A percentile compares a stretch with the other conserved stretches of the same genome.
Evolutionary conservation across 805 yeast genomes (phyloP).

Genomic region (Tetrapisispora fleetii): DNA sequence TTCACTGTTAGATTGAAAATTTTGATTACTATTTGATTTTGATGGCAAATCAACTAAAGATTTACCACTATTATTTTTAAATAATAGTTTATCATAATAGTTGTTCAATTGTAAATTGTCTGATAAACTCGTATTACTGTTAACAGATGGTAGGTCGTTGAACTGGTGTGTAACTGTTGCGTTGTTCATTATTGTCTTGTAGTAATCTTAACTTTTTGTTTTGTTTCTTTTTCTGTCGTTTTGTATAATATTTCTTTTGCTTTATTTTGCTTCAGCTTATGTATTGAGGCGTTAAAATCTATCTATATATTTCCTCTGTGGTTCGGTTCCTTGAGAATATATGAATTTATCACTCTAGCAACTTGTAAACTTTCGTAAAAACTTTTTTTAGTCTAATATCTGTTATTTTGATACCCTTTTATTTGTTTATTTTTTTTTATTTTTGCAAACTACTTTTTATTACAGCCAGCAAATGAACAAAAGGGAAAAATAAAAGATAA

Average conservation of each 20-base stretch:
- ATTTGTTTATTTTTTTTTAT: no score
- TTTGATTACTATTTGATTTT: conserved; percentile 4
- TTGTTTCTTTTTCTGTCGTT: no score
- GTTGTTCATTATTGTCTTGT: neutral
- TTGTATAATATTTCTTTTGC: neutral
- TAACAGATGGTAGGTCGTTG: conserved; percentile 24
- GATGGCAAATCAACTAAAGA: conserved; percentile 26
- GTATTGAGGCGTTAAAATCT: neutral
- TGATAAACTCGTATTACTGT: conserved; percentile 27
- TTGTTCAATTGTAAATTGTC: conserved; percentile 27
- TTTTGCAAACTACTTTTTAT: no score
- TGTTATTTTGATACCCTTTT: no score
- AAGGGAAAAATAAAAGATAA: no score
- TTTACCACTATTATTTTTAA: conserved; percentile 26
- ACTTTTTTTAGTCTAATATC: no score
- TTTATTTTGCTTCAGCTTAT: neutral
- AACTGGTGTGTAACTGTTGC: neutral
- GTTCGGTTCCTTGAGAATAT: no score
- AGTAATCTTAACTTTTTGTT: no score
- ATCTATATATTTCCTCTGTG: no score
- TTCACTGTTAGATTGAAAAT: neutral
- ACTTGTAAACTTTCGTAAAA: neutral
- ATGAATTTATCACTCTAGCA: no score
- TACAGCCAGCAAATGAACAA: no score
- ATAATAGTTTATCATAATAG: conserved; percentile 27